A percentile compares a stretch with the other conserved stretches of the same genome.
phyloP scores from a whole-genome alignment of 2,329 filamentous ascomycete genomes.

The Byssochlamys sp. region DNA sequence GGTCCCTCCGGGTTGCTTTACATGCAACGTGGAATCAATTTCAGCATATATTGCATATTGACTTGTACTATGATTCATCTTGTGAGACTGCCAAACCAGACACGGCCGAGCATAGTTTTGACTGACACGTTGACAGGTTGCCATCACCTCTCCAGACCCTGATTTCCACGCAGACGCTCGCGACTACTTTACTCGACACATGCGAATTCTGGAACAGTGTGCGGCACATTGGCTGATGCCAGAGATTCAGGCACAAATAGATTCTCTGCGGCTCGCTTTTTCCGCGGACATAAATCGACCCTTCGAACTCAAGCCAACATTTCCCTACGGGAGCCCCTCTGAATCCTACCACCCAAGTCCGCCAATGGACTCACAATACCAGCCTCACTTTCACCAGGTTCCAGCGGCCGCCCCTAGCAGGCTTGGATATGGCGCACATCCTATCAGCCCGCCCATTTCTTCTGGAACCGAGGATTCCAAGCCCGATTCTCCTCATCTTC shows the following conservation, averaged over 20 bases:
- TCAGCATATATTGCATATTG: constrained; percentile 83
- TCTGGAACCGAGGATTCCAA: constrained; percentile 63
- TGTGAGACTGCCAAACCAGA: constrained; percentile 48
- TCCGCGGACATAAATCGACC: constrained; percentile 75
- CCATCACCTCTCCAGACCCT: constrained; percentile 84
- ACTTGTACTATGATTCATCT: constrained; percentile 89
- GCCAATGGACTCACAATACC: constrained; percentile 40
- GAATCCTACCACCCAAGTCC: constrained; percentile 55
- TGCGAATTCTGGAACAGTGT: constrained; percentile 83
- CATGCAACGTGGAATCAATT: constrained; percentile 91
- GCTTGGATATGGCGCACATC: constrained; percentile 50
- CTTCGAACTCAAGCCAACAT: constrained; percentile 79
- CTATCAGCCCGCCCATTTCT: constrained; percentile 73
- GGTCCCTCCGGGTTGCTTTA: constrained; percentile 72
- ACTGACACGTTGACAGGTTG: constrained; percentile 50
- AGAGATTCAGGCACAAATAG: constrained; percentile 81
- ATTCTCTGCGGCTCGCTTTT: constrained; percentile 80
- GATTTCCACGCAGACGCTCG: constrained; percentile 75
- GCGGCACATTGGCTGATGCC: constrained; percentile 76
- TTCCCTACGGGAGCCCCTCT: constrained; percentile 74
- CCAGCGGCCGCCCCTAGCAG: constrained; percentile 35
- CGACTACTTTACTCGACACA: constrained; percentile 83
- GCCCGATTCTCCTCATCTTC: constrained; percentile 66
- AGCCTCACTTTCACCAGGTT: constrained; percentile 41
- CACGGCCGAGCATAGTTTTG: neutral